Evolutionary conservation across 192 early-diverging fungal species (phyloP).

Genomic region (Cladochytrium replicatum): DNA sequence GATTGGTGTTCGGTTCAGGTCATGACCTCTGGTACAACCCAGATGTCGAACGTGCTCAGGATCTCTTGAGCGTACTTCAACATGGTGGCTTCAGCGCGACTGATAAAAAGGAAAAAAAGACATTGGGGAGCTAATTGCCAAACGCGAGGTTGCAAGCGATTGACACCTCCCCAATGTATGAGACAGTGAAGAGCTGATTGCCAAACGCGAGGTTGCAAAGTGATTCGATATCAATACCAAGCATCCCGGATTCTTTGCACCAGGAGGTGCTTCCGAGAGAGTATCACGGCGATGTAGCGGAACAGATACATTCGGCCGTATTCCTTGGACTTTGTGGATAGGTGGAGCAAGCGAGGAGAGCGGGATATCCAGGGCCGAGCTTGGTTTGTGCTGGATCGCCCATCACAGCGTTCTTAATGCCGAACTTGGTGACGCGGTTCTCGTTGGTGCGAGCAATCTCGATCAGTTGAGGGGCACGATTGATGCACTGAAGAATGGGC

Average conservation of each 20-base stretch:
- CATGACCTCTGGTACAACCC: no score
- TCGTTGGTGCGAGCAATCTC: conserved; percentile 5
- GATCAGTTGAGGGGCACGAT: conserved; percentile 9
- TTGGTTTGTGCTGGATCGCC: conserved; percentile 11
- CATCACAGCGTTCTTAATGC: conserved; percentile 4
- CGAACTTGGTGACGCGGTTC: not conserved
- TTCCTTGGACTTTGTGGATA: no score
- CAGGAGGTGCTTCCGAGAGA: not conserved
- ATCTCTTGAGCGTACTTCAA: no score
- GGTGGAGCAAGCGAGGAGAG: no score
- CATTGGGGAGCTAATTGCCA: no score
- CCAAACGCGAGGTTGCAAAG: conserved; percentile 2
- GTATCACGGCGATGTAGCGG: no score
- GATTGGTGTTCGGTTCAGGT: no score
- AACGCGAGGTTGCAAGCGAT: no score
- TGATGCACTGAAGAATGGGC: conserved; percentile 5
- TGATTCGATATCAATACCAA: conserved; percentile 30
- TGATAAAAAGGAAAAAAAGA: no score
- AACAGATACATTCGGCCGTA: no score
- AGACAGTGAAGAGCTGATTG: conserved; percentile 23
- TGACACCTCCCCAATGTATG: conserved; percentile 34
- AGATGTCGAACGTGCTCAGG: no score
- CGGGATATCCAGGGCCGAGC: conserved; percentile 12
- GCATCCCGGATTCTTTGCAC: conserved; percentile 9
- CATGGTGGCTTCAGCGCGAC: no score